Conservation (phyloP, 2,329 filamentous ascomycete species). For the Parastagonospora nodorum region DNA sequence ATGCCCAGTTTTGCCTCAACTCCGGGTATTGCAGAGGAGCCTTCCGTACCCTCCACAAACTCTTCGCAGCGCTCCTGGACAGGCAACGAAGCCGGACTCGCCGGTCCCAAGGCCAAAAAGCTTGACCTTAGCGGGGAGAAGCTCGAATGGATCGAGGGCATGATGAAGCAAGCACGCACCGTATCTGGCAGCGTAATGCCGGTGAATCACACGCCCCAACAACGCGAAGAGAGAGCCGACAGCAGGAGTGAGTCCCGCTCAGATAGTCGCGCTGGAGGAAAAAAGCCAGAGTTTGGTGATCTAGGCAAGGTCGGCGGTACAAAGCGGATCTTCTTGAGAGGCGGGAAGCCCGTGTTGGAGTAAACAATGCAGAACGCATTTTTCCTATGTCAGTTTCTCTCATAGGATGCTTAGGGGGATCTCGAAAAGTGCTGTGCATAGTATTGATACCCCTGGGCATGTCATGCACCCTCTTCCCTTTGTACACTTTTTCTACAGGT, state of each 20-base stretch:
- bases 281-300: conserved; percentile 63
- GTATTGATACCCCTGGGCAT: conserved; percentile 2
- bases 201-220: conserved; percentile 19
- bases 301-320: conserved; percentile 74
- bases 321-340: conserved; percentile 69
- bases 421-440: background rate
- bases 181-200: conserved; percentile 63
- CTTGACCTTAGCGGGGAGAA: conserved; percentile 72
- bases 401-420: background rate
- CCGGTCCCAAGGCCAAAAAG: conserved; percentile 69
- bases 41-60: conserved; percentile 30
- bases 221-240: conserved; percentile 26
- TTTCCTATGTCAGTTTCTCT: background rate
- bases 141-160: conserved; percentile 79
- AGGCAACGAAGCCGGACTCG: conserved; percentile 64
- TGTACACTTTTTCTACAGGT: too few relatives aligned
- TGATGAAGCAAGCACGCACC: conserved; percentile 77
- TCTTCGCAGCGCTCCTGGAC: conserved; percentile 43
- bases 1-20: conserved; percentile 32
- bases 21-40: conserved; percentile 32
- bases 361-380: background rate
- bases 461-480: background rate
- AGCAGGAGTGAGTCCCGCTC: conserved; percentile 35
- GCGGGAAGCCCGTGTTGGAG: conserved; percentile 12
- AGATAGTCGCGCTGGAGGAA: conserved; percentile 25